Evolutionary conservation across 768 basidiomycete genomes (phyloP).

Genomic region (Cyclocybe aegerita): DNA sequence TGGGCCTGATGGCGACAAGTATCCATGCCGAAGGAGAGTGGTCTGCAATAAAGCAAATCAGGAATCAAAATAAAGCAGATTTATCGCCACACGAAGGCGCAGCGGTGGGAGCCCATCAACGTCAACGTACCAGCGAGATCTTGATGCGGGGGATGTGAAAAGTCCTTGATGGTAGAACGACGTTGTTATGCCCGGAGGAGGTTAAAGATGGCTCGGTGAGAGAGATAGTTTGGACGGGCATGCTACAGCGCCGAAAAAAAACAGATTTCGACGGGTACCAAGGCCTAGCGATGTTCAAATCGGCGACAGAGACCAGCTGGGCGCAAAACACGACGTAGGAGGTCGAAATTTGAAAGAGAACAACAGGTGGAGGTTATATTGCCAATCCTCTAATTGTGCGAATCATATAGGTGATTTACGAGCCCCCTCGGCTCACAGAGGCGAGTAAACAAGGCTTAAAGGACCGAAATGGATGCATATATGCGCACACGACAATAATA

Average conservation of each 20-base stretch:
- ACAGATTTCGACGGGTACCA: background rate
- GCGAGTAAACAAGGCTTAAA: no score
- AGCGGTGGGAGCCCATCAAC: no score
- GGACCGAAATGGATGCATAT: no score
- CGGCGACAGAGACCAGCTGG: background rate
- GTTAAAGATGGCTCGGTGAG: background rate
- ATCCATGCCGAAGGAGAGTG: conserved; percentile 22
- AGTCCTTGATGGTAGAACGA: conserved; percentile 4
- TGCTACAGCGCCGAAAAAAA: background rate
- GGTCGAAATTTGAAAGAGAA: no score
- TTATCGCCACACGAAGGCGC: no score
- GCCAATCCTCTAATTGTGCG: no score
- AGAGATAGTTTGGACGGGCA: conserved; percentile 14
- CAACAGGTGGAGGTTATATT: no score
- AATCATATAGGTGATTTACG: no score
- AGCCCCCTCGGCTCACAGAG: no score
- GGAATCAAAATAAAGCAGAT: no score
- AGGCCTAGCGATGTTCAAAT: background rate
- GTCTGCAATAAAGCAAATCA: conserved; percentile 7
- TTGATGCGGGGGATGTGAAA: conserved; percentile 17
- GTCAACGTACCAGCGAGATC: conserved; percentile 14
- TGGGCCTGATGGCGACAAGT: conserved; percentile 13
- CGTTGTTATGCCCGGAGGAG: background rate
- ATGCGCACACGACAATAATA: no score
- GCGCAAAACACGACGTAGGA: no score